Conservation (phyloP, 345 rosid genomes). For the Euphorbia peplus region DNA sequence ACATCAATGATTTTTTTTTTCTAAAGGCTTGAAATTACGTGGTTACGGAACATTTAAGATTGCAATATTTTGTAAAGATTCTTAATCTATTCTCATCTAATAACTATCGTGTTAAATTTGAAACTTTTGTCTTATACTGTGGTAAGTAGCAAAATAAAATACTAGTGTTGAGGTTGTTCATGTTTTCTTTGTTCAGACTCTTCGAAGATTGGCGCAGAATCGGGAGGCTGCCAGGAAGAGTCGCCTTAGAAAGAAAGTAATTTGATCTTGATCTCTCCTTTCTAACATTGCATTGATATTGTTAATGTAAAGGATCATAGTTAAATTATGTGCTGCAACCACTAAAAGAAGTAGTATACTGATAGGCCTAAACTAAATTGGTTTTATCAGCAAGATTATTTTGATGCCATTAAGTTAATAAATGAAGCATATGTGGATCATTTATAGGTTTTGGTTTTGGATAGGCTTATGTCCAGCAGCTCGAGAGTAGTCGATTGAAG, state of each 20-base stretch:
- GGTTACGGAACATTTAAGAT: no score
- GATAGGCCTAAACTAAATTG: neutral
- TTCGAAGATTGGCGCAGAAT: slow-evolving; percentile 85
- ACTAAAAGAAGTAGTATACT: neutral
- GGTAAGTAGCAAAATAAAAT: no score
- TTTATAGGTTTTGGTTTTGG: slow-evolving; percentile 51
- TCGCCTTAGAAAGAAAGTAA: slow-evolving; percentile 85
- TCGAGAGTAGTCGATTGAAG: slow-evolving; percentile 65
- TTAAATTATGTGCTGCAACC: no score
- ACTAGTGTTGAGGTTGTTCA: neutral
- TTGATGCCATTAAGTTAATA: slow-evolving; percentile 12
- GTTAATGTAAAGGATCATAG: neutral
- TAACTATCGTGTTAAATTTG: no score
- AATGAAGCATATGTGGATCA: slow-evolving; percentile 34
- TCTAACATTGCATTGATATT: neutral
- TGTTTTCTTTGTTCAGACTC: slow-evolving; percentile 39
- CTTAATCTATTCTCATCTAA: no score
- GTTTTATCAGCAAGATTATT: slow-evolving; percentile 3
- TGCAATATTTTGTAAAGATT: no score
- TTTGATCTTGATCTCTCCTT: neutral
- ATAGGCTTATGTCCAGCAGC: slow-evolving; percentile 95
- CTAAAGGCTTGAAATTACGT: no score
- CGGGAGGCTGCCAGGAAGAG: slow-evolving; percentile 98
- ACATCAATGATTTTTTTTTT: no score
- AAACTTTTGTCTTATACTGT: no score